Conservation (phyloP, 148 eudicot species). For the Amaranthus hypochondriacus region DNA sequence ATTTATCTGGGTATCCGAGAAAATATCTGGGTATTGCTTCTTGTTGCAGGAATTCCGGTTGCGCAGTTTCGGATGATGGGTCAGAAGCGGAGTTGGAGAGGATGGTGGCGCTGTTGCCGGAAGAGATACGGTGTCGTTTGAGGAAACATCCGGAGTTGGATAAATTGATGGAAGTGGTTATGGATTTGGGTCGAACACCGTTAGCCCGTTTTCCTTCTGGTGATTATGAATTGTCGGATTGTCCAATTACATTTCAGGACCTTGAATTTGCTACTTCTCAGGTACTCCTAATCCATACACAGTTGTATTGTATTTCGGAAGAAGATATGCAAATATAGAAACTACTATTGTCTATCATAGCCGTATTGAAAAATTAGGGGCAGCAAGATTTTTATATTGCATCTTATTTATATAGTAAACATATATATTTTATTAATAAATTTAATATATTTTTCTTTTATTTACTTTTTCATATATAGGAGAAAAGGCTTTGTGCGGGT, state of each 20-base stretch:
- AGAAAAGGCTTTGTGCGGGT: too few species aligned
- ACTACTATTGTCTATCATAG: too few species aligned
- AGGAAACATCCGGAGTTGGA: constrained; percentile 51
- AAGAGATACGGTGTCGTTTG: constrained; percentile 56
- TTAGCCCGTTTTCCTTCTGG: constrained; percentile 82
- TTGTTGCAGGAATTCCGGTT: constrained; percentile 23
- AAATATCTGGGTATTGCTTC: constrained; percentile 9
- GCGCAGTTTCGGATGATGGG: constrained; percentile 26
- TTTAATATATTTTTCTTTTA: too few species aligned
- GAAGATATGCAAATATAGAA: too few species aligned
- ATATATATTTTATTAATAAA: too few species aligned
- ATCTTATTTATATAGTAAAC: too few species aligned
- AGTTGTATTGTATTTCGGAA: too few species aligned
- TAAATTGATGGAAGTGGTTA: constrained; percentile 73
- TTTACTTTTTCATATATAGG: too few species aligned
- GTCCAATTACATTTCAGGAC: constrained; percentile 55
- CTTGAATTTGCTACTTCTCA: constrained; percentile 59
- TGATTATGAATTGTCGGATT: constrained; percentile 68
- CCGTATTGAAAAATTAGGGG: too few species aligned
- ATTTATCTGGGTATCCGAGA: constrained; percentile 9
- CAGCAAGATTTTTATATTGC: too few species aligned
- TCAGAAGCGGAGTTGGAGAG: constrained; percentile 59
- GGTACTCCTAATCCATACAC: constrained; percentile 27
- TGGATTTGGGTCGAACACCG: constrained; percentile 88
- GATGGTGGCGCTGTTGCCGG: constrained; percentile 61